A percentile compares a stretch with the other conserved stretches of the same genome.
These are phyloP conservation scores for Fusarium decemcellulare DNA, from an alignment of 2,329 filamentous ascomycete genomes.

Conservation along the genomic window DNA sequence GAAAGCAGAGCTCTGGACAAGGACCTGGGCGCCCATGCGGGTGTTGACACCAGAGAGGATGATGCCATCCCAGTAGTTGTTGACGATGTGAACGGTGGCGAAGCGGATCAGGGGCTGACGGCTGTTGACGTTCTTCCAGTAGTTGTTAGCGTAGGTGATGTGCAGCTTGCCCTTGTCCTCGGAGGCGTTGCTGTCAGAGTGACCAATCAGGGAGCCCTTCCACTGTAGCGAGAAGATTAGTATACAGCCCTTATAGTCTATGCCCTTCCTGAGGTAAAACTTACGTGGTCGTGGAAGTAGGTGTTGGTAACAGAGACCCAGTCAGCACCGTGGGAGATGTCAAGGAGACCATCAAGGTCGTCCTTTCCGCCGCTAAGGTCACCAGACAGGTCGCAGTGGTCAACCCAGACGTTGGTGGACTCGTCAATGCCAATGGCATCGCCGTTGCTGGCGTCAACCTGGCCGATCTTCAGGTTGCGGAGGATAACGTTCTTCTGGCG, in stretches of 20 bases:
- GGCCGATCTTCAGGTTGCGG: conserved; percentile 72
- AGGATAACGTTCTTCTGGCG: conserved; percentile 71
- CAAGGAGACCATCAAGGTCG: conserved; percentile 77
- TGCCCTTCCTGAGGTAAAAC: background rate
- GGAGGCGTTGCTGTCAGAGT: conserved; percentile 68
- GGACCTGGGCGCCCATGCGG: conserved; percentile 67
- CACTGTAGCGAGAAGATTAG: conserved; percentile 48
- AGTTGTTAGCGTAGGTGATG: conserved; percentile 77
- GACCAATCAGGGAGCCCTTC: conserved; percentile 72
- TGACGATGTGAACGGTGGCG: conserved; percentile 74
- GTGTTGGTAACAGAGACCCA: conserved; percentile 65
- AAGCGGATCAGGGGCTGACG: conserved; percentile 75
- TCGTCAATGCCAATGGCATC: conserved; percentile 72
- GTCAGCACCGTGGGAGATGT: conserved; percentile 74
- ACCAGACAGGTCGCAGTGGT: conserved; percentile 77
- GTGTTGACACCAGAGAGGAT: conserved; percentile 67
- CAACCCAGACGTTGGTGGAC: conserved; percentile 74
- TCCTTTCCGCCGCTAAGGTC: conserved; percentile 73
- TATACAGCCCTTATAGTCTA: background rate
- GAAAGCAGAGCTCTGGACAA: conserved; percentile 70
- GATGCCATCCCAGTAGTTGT: conserved; percentile 64
- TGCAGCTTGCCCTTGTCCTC: conserved; percentile 74
- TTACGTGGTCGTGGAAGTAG: conserved; percentile 50
- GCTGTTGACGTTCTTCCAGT: conserved; percentile 74
- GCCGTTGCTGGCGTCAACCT: conserved; percentile 67